These are phyloP conservation scores for Dispira parvispora DNA, from an alignment of 192 early-diverging fungal species.

Conservation along the genomic window DNA sequence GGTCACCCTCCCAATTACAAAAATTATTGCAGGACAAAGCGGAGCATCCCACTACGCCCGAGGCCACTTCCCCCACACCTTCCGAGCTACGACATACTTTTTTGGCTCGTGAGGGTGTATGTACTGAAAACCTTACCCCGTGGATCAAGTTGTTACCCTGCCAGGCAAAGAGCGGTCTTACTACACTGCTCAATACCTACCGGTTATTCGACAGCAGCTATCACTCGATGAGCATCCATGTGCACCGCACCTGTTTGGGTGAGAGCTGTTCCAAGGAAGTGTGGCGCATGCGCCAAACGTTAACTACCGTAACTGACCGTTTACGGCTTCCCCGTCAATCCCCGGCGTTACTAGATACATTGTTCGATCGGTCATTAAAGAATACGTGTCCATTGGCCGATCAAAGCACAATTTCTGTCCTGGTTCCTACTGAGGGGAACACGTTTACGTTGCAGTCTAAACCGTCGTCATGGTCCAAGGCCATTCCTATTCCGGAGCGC, in stretches of 20 bases:
- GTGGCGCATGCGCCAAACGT: conserved; percentile 51
- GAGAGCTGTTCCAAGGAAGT: conserved; percentile 24
- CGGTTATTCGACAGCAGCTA: conserved; percentile 79
- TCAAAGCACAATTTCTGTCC: background rate
- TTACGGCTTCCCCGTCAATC: conserved; percentile 17
- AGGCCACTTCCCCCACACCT: background rate
- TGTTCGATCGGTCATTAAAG: conserved; percentile 29
- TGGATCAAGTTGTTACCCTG: conserved; percentile 95
- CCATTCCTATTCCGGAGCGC: background rate
- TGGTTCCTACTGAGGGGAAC: background rate
- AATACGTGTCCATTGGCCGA: conserved; percentile 31
- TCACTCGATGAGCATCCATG: conserved; percentile 72
- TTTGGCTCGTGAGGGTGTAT: conserved; percentile 83
- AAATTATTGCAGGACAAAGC: background rate
- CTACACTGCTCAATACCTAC: conserved; percentile 76
- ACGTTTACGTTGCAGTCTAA: background rate
- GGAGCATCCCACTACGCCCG: background rate
- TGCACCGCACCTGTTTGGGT: conserved; percentile 34
- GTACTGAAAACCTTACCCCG: conserved; percentile 96
- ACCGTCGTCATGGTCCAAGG: background rate
- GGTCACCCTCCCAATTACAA: background rate
- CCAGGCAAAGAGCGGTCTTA: conserved; percentile 78
- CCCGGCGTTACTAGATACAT: conserved; percentile 18
- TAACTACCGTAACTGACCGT: conserved; percentile 70
- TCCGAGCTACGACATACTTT: conserved; percentile 49